phyloP scores from a whole-genome alignment of 108 stramenopile genomes.

The Nitzschia sp. region DNA sequence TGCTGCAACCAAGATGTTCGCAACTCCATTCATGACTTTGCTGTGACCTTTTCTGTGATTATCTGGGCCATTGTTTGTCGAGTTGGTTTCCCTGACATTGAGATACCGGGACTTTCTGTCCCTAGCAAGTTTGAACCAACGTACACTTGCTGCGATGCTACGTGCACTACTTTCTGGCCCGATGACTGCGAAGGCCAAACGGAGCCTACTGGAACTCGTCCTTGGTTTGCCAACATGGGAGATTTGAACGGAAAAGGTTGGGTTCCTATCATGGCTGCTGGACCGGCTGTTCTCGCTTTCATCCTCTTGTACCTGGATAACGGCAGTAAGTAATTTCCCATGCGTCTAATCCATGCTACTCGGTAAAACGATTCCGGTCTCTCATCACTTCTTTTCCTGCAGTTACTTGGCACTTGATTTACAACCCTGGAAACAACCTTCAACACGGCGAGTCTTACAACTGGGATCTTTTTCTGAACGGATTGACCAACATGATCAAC shows the following conservation, averaged over 20 bases:
- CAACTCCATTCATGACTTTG: slow-evolving; percentile 53
- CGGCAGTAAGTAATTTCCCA: too few relatives aligned
- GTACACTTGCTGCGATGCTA: slow-evolving; percentile 44
- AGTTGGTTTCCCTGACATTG: slow-evolving; percentile 28
- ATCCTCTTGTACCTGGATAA: slow-evolving; percentile 54
- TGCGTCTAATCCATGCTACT: neutral
- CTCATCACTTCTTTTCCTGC: too few relatives aligned
- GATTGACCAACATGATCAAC: slow-evolving; percentile 43
- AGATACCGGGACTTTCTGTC: slow-evolving; percentile 49
- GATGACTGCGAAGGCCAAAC: slow-evolving; percentile 47
- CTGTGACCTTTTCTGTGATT: slow-evolving; percentile 36
- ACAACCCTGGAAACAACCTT: slow-evolving; percentile 30
- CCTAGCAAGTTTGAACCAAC: slow-evolving; percentile 55
- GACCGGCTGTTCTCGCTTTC: slow-evolving; percentile 56
- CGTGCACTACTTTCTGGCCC: slow-evolving; percentile 45
- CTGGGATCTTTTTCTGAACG: slow-evolving; percentile 37
- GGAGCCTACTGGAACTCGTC: slow-evolving; percentile 34
- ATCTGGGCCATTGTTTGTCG: slow-evolving; percentile 40
- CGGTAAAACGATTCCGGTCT: too few relatives aligned
- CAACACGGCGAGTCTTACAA: slow-evolving; percentile 58
- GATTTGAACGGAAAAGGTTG: slow-evolving; percentile 56
- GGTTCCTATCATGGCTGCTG: slow-evolving; percentile 55
- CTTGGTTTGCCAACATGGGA: slow-evolving; percentile 48
- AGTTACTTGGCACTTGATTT: slow-evolving; percentile 49
- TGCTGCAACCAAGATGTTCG: slow-evolving; percentile 41